Base-by-base conservation (phyloP, 2,329 filamentous ascomycete species). In the Graphilbum ipis-grandicollis region DNA sequence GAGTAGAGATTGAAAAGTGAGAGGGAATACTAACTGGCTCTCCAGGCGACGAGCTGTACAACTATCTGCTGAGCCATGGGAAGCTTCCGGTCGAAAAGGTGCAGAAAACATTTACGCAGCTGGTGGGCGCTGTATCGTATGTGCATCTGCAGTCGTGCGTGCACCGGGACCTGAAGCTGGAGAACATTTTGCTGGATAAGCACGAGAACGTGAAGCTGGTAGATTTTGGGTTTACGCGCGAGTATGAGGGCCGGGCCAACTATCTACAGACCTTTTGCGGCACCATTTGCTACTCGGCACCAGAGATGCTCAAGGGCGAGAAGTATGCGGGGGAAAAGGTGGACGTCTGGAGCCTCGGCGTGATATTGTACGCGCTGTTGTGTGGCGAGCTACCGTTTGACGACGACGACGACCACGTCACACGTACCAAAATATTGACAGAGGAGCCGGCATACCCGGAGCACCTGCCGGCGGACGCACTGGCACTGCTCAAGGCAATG, bases 291-390 rank as follows among this genome's bases (percentile, higher is more conserved):
- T 98, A 98, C 57, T 93, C 85, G 38, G 90, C 90, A 3, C 90
- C 90, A 2, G 90, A 98, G 57, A 98, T 98, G 90, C 67, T 98
- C 30, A 93, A 90, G 55, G 90, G 86, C 29, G 90, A 98, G 56
- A 96, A 93, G 56, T 98, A 98, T 53, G 90, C 86, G 0, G 88
- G 85, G 19, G 85, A 94, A 60, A 96, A 94, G 60, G 88, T 98
- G 34, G 90, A 98, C 51, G 85, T 98, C 5, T 98, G 83, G 83
- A 90, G 83, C 50, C 54, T 92, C 45, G 82, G 83, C 12, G 78
- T 92, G 38, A 90, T 92, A 42, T 63, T 90, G 2, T 90, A 86
- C 50, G 82, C 83, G 34, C 60, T 92, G 40, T 61, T 92, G 19
- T 83, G 78, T 43, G 83, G 83, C 38, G 83, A 90, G 56, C 65